These are phyloP conservation scores for Polychytrium aggregatum DNA, from an alignment of 192 early-diverging fungal genomes.

Conservation along the genomic window DNA sequence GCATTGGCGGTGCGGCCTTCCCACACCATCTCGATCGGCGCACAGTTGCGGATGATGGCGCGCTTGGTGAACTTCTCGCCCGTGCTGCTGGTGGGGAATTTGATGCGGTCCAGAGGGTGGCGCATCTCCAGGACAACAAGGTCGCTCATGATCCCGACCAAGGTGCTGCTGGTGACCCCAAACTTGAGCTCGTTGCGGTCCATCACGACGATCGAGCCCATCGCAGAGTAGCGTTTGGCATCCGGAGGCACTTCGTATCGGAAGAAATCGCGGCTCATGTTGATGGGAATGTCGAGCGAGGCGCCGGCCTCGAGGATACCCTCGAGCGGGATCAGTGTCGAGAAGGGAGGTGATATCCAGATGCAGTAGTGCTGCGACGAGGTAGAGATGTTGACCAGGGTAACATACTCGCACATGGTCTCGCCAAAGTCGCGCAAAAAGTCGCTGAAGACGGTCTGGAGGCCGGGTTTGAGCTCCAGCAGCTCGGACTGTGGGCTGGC, in stretches of 20 bases:
- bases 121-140: constrained; percentile 29
- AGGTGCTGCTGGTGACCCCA: constrained; percentile 21
- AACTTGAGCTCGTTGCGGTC: constrained; percentile 16
- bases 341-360: constrained; percentile 30
- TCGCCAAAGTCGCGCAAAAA: constrained; percentile 9
- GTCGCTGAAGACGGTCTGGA: constrained; percentile 27
- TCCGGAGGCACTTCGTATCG: constrained; percentile 8
- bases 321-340: constrained; percentile 31
- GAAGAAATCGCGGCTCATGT: constrained; percentile 13
- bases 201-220: constrained; percentile 31
- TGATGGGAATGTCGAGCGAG: constrained; percentile 35
- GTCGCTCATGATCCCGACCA: constrained; percentile 29
- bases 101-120: constrained; percentile 11
- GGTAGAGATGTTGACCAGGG: constrained; percentile 30
- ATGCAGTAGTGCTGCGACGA: constrained; percentile 25
- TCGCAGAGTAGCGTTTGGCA: constrained; percentile 8
- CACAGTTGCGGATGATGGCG: constrained; percentile 35
- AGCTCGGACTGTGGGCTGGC: no score
- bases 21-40: constrained; percentile 29
- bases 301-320: constrained; percentile 32
- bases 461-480: constrained; percentile 36
- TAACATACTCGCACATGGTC: constrained; percentile 30
- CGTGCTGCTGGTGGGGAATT: constrained; percentile 25
- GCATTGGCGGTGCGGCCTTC: constrained; percentile 23
- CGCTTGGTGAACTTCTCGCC: constrained; percentile 28